Percentiles rank a stretch among this genome's conserved stretches.
phyloP scores from a whole-genome alignment of 441 rosid genomes.

The Eruca vesicaria region DNA sequence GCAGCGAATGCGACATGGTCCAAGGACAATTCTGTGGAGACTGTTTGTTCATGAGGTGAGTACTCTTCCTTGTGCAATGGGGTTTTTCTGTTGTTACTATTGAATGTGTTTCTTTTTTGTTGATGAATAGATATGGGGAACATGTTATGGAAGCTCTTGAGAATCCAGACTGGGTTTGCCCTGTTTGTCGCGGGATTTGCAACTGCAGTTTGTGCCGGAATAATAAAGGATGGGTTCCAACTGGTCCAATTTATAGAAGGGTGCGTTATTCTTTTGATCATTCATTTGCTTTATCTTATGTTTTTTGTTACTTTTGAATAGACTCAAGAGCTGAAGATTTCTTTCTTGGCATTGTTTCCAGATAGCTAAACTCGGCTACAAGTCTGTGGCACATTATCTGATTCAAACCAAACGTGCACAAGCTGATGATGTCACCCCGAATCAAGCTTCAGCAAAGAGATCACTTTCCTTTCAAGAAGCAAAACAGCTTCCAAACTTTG shows the following conservation, averaged over 20 bases:
- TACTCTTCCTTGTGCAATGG: background rate
- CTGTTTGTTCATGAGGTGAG: conserved; percentile 83
- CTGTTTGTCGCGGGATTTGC: conserved; percentile 89
- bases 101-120: background rate
- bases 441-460: conserved; percentile 63
- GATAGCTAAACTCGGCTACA: conserved; percentile 72
- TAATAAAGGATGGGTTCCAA: conserved; percentile 85
- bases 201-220: conserved; percentile 87
- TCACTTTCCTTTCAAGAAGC: conserved; percentile 56
- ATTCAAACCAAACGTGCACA: conserved; percentile 49
- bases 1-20: conserved; percentile 62
- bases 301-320: background rate
- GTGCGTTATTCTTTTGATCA: conserved; percentile 31
- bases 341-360: conserved; percentile 26
- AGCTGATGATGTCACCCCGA: conserved; percentile 31
- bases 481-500: conserved; percentile 6
- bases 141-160: conserved; percentile 85
- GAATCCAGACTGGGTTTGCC: conserved; percentile 81
- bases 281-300: background rate
- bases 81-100: background rate
- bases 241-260: conserved; percentile 69
- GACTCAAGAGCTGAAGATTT: conserved; percentile 22
- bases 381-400: conserved; percentile 93
- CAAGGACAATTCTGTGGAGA: conserved; percentile 98
- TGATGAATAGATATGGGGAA: conserved; percentile 72